phyloP scores from a whole-genome alignment of 805 yeast species.

The Candida ulmi region DNA sequence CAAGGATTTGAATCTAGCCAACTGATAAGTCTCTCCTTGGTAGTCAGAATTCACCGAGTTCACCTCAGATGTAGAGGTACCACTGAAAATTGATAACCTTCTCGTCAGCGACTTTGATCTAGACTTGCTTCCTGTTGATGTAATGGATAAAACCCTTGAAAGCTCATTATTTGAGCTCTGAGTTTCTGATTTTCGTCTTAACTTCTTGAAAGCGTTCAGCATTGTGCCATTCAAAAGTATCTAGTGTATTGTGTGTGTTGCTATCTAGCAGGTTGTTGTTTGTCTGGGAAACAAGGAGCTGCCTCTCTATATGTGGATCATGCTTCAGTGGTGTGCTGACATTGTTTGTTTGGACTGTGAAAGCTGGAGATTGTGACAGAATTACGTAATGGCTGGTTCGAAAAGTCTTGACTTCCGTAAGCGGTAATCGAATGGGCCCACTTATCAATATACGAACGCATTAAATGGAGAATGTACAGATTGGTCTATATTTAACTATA shows the following conservation, averaged over 20 bases:
- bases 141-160: neutral
- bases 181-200: slow-evolving; percentile 6
- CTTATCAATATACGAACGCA: too few relatives aligned
- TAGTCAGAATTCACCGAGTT: slow-evolving; percentile 7
- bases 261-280: neutral
- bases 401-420: too few relatives aligned
- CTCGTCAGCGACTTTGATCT: slow-evolving; percentile 9
- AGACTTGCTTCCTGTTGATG: slow-evolving; percentile 1
- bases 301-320: too few relatives aligned
- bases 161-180: slow-evolving; percentile 1
- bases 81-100: slow-evolving; percentile 16
- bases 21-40: slow-evolving; percentile 8
- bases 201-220: slow-evolving; percentile 4
- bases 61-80: slow-evolving; percentile 9
- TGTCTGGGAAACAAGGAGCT: too few relatives aligned
- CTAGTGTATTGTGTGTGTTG: too few relatives aligned
- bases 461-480: too few relatives aligned
- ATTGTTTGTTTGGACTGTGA: too few relatives aligned
- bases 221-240: neutral
- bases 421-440: too few relatives aligned
- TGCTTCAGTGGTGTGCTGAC: too few relatives aligned
- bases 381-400: too few relatives aligned
- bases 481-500: too few relatives aligned
- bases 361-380: too few relatives aligned
- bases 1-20: slow-evolving; percentile 15